A percentile compares a stretch with the other conserved stretches of the same genome.
Conservation (phyloP, 192 early-diverging fungal species). For the Gonapodya prolifera region DNA sequence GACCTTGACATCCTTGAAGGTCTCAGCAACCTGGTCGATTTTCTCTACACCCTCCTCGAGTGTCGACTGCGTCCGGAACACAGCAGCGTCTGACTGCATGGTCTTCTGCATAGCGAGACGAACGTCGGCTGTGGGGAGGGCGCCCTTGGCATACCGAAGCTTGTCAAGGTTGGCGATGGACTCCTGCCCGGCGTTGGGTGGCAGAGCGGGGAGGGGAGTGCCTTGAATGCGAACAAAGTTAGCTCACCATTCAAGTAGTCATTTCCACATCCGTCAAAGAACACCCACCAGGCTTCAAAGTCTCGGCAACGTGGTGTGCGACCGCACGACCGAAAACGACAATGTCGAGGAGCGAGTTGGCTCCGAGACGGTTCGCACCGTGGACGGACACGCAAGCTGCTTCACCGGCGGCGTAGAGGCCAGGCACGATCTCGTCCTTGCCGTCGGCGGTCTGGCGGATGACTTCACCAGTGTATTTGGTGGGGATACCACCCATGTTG, state of each 20-base stretch:
- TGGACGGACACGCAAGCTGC: constrained; percentile 96
- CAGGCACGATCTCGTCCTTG: constrained; percentile 83
- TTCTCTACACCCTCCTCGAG: constrained; percentile 76
- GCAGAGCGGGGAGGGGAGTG: constrained; percentile 70
- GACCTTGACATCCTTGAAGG: constrained; percentile 71
- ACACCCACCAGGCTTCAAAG: constrained; percentile 74
- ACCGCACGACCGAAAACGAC: constrained; percentile 97
- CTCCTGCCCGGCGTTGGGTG: constrained; percentile 70
- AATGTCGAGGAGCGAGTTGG: constrained; percentile 96
- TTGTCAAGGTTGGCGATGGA: constrained; percentile 94
- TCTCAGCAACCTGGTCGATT: constrained; percentile 71
- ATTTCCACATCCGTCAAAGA: too few species aligned
- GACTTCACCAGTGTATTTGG: constrained; percentile 92
- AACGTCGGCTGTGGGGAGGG: constrained; percentile 66
- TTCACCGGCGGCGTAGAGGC: constrained; percentile 96
- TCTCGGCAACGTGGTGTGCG: constrained; percentile 88
- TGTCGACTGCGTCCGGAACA: constrained; percentile 82
- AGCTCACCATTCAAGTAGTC: too few species aligned
- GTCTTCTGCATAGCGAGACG: constrained; percentile 94
- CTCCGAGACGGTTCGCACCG: constrained; percentile 95
- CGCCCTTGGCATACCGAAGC: constrained; percentile 70
- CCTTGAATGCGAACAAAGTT: too few species aligned
- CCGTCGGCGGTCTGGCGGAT: constrained; percentile 63
- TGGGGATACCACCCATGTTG: constrained; percentile 99
- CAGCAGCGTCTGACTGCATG: constrained; percentile 96